A percentile compares a stretch with the other conserved stretches of the same genome.
Evolutionary conservation across 495 filamentous ascomycete species (phyloP).

Genomic region (Trichoderma virens): DNA sequence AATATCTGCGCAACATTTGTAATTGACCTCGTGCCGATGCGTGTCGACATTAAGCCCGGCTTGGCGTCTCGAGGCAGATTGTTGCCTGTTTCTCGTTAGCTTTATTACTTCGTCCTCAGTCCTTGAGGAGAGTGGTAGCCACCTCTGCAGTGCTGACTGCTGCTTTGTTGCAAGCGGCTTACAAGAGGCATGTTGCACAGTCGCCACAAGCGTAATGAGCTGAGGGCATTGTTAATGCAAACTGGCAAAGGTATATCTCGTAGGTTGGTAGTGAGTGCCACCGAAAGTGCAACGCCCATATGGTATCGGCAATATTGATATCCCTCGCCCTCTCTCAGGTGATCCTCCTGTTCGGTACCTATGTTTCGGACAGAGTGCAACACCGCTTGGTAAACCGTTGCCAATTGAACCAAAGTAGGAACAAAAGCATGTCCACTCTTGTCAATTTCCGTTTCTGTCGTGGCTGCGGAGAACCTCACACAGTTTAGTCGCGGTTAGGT

Average conservation of each 20-base stretch:
- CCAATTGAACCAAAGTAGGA: background rate
- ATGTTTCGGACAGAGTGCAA: background rate
- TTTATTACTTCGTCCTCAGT: background rate
- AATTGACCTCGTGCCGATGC: background rate
- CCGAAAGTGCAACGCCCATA: background rate
- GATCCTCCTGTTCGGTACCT: background rate
- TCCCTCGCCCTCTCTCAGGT: background rate
- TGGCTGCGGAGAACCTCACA: background rate
- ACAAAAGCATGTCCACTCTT: background rate
- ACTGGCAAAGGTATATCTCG: no score
- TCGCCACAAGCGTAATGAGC: background rate
- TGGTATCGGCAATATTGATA: background rate
- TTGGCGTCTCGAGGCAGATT: background rate
- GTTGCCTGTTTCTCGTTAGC: background rate
- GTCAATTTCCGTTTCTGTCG: background rate
- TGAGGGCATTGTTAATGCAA: background rate
- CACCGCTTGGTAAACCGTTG: no score
- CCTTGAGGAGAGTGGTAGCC: background rate
- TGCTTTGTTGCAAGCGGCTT: background rate
- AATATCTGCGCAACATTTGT: background rate
- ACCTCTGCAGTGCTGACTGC: background rate
- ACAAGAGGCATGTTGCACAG: background rate
- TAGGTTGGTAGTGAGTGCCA: no score
- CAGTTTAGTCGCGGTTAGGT: slow-evolving; percentile 1
- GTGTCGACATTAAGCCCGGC: background rate